Percentiles rank a stretch among this genome's conserved stretches.
Conservation (phyloP, 2,329 filamentous ascomycete species). For the Alternaria novae-zelandiae region DNA sequence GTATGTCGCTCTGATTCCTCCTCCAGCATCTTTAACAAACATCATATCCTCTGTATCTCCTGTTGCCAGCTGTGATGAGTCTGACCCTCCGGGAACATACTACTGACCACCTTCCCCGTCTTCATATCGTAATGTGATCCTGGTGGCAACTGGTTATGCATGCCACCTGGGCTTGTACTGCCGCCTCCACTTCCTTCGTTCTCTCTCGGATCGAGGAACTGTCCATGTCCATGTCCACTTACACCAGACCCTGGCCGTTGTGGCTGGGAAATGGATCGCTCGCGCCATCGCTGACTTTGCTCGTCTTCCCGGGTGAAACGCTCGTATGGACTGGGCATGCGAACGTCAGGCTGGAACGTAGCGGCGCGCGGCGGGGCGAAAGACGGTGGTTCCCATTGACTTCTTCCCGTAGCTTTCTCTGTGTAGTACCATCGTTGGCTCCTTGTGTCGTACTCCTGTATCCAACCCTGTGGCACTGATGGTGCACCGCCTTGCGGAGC, state of each 20-base stretch:
- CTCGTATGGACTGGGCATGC: constrained; percentile 1
- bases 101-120: constrained; percentile 19
- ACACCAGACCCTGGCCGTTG: neutral
- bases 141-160: constrained; percentile 14
- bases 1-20: neutral
- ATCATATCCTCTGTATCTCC: constrained; percentile 11
- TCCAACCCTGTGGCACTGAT: constrained; percentile 59
- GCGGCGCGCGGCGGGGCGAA: constrained; percentile 1
- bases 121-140: constrained; percentile 22
- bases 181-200: neutral
- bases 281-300: neutral
- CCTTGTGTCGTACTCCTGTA: constrained; percentile 65
- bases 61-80: constrained; percentile 4
- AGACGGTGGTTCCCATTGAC: constrained; percentile 63
- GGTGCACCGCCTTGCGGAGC: constrained; percentile 13
- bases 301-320: neutral
- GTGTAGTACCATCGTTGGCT: constrained; percentile 69
- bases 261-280: constrained; percentile 9
- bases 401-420: constrained; percentile 64
- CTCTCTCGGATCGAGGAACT: constrained; percentile 2
- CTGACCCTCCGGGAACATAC: constrained; percentile 22
- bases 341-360: constrained; percentile 4
- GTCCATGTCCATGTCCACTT: constrained; percentile 2
- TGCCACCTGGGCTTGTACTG: neutral
- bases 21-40: neutral